Base-by-base conservation (phyloP, 176 grass and related monocot species). In the Paspalum notatum region DNA sequence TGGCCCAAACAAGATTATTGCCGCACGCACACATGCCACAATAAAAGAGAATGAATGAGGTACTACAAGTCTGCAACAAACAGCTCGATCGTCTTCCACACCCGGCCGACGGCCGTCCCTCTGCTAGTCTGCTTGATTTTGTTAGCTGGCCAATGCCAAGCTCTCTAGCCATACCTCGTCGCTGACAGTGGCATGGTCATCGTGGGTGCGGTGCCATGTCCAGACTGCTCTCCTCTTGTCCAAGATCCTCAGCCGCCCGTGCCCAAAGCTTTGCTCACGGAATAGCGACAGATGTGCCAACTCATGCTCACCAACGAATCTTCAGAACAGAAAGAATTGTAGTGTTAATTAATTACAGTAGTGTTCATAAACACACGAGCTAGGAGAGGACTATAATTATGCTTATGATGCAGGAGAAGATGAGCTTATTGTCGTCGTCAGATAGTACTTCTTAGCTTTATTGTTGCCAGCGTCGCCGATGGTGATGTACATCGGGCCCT, bases 391-490 rank as follows among this genome's bases (percentile, higher is more conserved):
- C 6, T 32, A 3, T 8, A 18, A 1, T 45, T 45, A 8, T n/a
- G 21, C 56, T 12, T 54, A 32, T 32, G 3, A 0, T 54, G 52
- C 17, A 54, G 6, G 3, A 54, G 32, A 32, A 32, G 2, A 32
- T 32, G 2, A 32, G 32, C 32, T 32, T 32, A 20, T 20, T 7
- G 17, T 54, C 22, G 11, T 16, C 0, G 12, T 27, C 20, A 7
- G 5, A 47, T n/a, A 12, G 9, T 95, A 95, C 89, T 72, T 85
- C 59, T 49, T 62, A 39, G 89, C 70, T 90, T 81, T 85, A 39
- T 81, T 66, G 83, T 95, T 95, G 9, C 93, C 93, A 9, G 81
- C 93, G 53, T 95, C 90, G 21, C 90, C 90, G 12, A 92, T 92
- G 12, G 93, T 95, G 84, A 95, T 90, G 63, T 95, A 86, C 72